Conservation (phyloP, 495 filamentous ascomycete genomes). For the Glonium stellatum region DNA sequence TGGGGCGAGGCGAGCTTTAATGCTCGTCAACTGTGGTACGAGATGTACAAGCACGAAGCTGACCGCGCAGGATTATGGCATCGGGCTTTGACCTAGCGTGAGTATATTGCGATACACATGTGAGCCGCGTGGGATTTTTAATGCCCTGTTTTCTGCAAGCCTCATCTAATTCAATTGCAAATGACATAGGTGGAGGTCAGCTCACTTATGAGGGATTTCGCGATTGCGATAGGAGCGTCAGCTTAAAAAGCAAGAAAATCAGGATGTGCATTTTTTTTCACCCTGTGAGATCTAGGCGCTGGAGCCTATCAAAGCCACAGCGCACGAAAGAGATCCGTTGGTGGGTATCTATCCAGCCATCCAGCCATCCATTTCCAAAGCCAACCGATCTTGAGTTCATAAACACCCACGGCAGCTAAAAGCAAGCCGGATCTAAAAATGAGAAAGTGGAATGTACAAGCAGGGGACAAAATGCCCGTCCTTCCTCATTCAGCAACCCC, state of each 20-base stretch:
- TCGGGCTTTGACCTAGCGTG: too few relatives aligned
- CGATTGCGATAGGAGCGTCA: too few relatives aligned
- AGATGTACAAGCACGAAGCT: too few relatives aligned
- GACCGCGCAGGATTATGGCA: too few relatives aligned
- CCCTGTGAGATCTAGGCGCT: background rate
- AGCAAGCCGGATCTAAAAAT: background rate
- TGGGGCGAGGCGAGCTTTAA: too few relatives aligned
- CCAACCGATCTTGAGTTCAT: background rate
- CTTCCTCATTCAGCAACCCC: background rate
- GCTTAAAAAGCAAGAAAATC: background rate
- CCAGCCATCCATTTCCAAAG: background rate
- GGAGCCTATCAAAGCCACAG: background rate
- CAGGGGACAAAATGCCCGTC: background rate
- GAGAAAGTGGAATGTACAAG: background rate
- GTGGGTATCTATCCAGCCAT: background rate
- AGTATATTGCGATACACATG: too few relatives aligned
- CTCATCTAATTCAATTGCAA: too few relatives aligned
- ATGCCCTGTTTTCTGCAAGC: too few relatives aligned
- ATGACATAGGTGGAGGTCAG: too few relatives aligned
- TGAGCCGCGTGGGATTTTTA: too few relatives aligned
- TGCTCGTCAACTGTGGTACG: too few relatives aligned
- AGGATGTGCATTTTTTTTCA: background rate
- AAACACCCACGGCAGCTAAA: background rate
- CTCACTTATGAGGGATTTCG: too few relatives aligned
- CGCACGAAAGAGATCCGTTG: background rate